Base-by-base conservation (phyloP, 2,329 filamentous ascomycete species). In the Stemphylium beticola region DNA sequence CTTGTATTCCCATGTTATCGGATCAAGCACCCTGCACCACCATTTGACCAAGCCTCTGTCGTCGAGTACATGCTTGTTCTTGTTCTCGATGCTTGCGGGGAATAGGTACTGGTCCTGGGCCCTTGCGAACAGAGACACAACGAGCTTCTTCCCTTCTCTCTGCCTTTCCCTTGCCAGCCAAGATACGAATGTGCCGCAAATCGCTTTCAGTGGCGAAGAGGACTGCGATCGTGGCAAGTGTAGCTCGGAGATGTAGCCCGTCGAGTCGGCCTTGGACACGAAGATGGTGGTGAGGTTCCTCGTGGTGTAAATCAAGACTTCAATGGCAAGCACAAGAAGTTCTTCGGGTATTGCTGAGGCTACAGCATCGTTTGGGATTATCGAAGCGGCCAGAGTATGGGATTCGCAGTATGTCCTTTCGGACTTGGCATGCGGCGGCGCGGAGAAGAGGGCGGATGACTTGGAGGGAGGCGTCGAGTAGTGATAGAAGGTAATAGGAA, bases 221-320 rank as follows among this genome's bases (percentile, higher is more conserved):
- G 61, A 60, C 41, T 69, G 68, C 17, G 68, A 64, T 14, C 69
- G 65, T 36, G 70, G 84, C 0, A 90, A 79, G 15, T 84, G 78
- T 32, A 93, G 79, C 2, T 89, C 80, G 62, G 87, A 81, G 9
- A 97, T 78, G 71, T 92, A 96, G 20, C 96, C 95, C 0, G 93
- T 97, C 9, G 95, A 97, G 77, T 99, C 95, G 43, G 95, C 95
- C 76, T 99, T 99, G 60, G 93, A 93, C 20, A 99, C 89, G 73
- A 99, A 99, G 49, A 98, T 83, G 4, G 91, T 97, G 1, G 90
- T 96, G 20, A 92, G 84, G 65, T 85, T 84, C 40, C 85, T 84
- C 0, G 93, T 96, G 0, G 77, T 90, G 76, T 96, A 99, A 56
- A 99, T 84, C 65, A 95, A 83, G 46, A 97, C 82, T 73, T 99